Evolutionary conservation across 192 early-diverging fungal species (phyloP), one percentile per base, ranked within the genome.

Genomic region (Phycomyces blakesleeanus): DNA sequence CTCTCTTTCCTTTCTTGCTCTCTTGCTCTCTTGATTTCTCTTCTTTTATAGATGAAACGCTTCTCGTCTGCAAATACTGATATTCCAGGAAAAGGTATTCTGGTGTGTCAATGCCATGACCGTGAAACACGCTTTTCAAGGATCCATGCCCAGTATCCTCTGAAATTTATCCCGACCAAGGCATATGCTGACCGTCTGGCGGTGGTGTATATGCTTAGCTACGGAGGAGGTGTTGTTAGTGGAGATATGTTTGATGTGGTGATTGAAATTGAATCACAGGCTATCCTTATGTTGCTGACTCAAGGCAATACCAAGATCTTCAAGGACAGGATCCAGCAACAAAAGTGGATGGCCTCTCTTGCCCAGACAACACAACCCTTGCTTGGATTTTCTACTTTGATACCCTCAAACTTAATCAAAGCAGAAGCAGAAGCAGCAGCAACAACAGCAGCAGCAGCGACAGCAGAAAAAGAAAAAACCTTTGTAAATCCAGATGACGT

Each of bases 281-380:
- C 79, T 3, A 78, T 75, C 10, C 70, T 96, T 15, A 51, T 88
- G 15, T 65, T 96, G 14, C 69, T 93, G 26, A 92, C 92, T 1
- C 91, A 93, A 67, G 91, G 88, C 6, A 87, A 84, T 29, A 94
- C 93, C 52, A 94, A 94, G 67, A 87, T 96, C 15, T 96, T 81
- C 70, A 86, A 86, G 57, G 63, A 76, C 55, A 78, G 81, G 2
- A 39, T 62, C 3, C 68, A 69, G 4, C 70, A 76, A n/a, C 68
- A 69, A 34, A 68, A 68, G 51, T 57, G 41, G 59, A 53, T 55
- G 29, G 57, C 58, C 6, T 54, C 40, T 44, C 34, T 63, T 18
- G 54, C 20, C 14, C 59, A 55, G 21, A 47, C 27, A 38, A 14
- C 42, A 20, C 51, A 61, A 29, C 59, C 66, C 6, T 56, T 59